phyloP scores from a whole-genome alignment of 2,329 filamentous ascomycete genomes.

The Colletotrichum sp. region DNA sequence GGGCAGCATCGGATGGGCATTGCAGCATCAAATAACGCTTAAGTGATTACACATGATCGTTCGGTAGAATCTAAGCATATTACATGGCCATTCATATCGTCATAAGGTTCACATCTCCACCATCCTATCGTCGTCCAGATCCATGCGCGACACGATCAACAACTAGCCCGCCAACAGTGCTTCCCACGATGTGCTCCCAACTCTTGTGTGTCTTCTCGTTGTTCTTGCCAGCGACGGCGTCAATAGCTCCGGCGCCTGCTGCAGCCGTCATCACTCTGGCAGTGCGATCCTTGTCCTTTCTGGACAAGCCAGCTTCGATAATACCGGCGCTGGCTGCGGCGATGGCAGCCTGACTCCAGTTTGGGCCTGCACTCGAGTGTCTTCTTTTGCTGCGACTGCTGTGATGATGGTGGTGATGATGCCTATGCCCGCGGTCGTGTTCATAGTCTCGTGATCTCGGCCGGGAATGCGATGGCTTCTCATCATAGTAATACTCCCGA shows the following conservation, averaged over 20 bases:
- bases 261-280: constrained; percentile 9
- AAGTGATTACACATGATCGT: not conserved
- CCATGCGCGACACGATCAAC: constrained; percentile 6
- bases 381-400: not conserved
- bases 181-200: not conserved
- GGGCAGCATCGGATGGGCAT: rapidly evolving
- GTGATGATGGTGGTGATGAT: not conserved
- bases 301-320: not conserved
- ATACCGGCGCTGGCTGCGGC: constrained; percentile 12
- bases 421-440: not conserved
- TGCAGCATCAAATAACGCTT: not conserved
- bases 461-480: not conserved
- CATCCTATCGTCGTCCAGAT: not conserved
- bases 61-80: not conserved
- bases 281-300: not conserved
- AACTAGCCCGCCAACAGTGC: not conserved
- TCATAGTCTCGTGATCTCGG: not conserved
- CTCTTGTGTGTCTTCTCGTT: not conserved
- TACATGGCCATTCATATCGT: not conserved
- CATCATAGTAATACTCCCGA: not conserved
- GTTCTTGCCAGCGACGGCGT: not conserved
- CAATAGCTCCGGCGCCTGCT: constrained; percentile 1
- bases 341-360: constrained; percentile 7
- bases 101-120: rapidly evolving
- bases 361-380: not conserved